Conservation (phyloP, 352 stramenopile species). For the Pythium rhizo-oryzae region DNA sequence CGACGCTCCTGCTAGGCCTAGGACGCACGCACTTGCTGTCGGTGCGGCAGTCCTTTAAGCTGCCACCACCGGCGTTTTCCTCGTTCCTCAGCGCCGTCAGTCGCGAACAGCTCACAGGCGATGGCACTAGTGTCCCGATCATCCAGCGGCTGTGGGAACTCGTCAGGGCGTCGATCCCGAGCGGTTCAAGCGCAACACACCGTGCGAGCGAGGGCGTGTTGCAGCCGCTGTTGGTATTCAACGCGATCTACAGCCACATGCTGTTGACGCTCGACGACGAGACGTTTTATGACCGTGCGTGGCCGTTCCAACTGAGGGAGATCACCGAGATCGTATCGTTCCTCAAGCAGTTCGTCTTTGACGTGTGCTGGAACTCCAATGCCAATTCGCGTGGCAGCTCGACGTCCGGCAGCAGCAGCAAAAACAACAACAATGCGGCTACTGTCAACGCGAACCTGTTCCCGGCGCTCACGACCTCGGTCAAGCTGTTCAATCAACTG, state of each 20-base stretch:
- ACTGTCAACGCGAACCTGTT: constrained; percentile 35
- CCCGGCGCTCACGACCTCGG: constrained; percentile 51
- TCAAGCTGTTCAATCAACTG: constrained; percentile 84
- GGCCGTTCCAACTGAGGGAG: constrained; percentile 46
- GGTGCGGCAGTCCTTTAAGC: constrained; percentile 47
- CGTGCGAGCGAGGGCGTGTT: constrained; percentile 28
- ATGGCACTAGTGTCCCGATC: background rate
- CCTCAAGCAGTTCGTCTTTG: constrained; percentile 70
- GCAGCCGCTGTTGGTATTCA: constrained; percentile 61
- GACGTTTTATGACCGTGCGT: constrained; percentile 65
- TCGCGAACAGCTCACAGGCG: constrained; percentile 27
- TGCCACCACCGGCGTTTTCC: constrained; percentile 46
- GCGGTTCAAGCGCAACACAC: constrained; percentile 5
- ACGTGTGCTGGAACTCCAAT: constrained; percentile 61
- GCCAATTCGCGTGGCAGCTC: background rate
- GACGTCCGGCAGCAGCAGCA: background rate
- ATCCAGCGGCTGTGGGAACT: constrained; percentile 47
- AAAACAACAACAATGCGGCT: background rate
- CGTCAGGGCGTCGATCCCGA: constrained; percentile 31
- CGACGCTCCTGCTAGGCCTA: constrained; percentile 44
- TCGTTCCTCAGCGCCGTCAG: constrained; percentile 56
- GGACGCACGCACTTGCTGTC: constrained; percentile 48
- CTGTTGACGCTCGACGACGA: constrained; percentile 69
- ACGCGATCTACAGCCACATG: constrained; percentile 66
- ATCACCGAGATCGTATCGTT: constrained; percentile 48